Evolutionary conservation across 495 filamentous ascomycete genomes (phyloP).

Genomic region (Penicillium roqueforti): DNA sequence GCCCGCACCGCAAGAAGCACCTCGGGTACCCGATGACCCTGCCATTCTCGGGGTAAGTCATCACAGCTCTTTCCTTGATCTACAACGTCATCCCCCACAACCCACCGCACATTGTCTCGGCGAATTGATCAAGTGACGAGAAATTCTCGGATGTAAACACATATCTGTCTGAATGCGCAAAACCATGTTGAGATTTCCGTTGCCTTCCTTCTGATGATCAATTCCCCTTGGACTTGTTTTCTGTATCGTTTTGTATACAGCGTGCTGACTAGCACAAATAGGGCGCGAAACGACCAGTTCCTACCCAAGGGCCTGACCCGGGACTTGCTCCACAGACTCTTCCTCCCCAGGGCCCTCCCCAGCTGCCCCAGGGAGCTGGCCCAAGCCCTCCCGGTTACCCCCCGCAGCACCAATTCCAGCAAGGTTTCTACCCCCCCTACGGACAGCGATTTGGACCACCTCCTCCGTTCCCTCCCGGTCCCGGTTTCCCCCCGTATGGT

Average conservation of each 20-base stretch:
- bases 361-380: constrained; percentile 41
- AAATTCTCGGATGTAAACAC: constrained; percentile 55
- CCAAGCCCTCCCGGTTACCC: constrained; percentile 47
- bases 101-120: constrained; percentile 13
- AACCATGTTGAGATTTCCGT: constrained; percentile 94
- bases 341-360: constrained; percentile 36
- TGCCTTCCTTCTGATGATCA: constrained; percentile 96
- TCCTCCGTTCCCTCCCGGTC: constrained; percentile 56
- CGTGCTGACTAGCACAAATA: constrained; percentile 29
- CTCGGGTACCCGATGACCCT: constrained; percentile 86
- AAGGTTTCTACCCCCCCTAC: constrained; percentile 48
- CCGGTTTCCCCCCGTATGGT: constrained; percentile 47
- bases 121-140: constrained; percentile 57
- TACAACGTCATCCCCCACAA: background rate
- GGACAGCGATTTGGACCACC: constrained; percentile 55
- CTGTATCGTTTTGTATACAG: constrained; percentile 3
- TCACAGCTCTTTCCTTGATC: constrained; percentile 5
- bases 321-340: constrained; percentile 38
- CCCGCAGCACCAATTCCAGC: constrained; percentile 48
- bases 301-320: constrained; percentile 18
- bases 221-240: constrained; percentile 7
- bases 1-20: constrained; percentile 58
- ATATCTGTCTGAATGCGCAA: constrained; percentile 79
- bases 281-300: constrained; percentile 37
- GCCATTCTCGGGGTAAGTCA: constrained; percentile 93